Base-by-base conservation (phyloP, 169 alveolate genomes). In the Blepharisma undulans region DNA sequence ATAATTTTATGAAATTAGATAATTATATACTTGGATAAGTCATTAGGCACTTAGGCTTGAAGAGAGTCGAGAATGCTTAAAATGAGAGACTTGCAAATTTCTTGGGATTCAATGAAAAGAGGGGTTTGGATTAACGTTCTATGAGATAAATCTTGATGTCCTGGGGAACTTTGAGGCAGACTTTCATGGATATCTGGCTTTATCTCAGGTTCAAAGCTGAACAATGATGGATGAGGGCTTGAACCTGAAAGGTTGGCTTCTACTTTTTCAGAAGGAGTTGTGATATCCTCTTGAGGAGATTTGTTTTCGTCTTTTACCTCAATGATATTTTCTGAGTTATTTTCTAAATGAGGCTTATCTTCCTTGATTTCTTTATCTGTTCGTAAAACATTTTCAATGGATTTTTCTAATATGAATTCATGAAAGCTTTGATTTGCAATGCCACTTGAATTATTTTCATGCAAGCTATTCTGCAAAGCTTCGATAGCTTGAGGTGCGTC, bases 1-100 rank as follows among this genome's bases (percentile, higher is more conserved):
- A 82, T 98, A 84, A 33, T 79, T 48, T 48, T 48, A 48, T 48
- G 66, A 48, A 48, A 48, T 48, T 48, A 48, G 66, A 48, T 48
- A 48, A 48, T 48, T 48, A 48, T 48, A 48, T 48, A 48, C 66
- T 48, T 48, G 66, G 66, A 12, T 48, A 48, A 48, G 66, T 18
- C 66, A 48, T 1, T 48, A 18, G 66, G 66, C 14, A 18, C 1
- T 48, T 48, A 48, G 12, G 66, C 66, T 48, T 12, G 10, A 48
- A 48, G 66, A 5, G 16, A 48, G 16, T 48, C 66, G 16, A 48
- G 66, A 48, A 48, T 48, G 66, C 66, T 48, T 12, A 18, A 48
- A 18, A 48, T 48, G 66, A 48, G 7, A 10, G 66, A 48, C 14
- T 12, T 48, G 66, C 66, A 48, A 48, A 48, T 48, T 48, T 48